Evolutionary conservation across 1,284 basidiomycete species (phyloP).

Genomic region (Entoloma clypeatum): DNA sequence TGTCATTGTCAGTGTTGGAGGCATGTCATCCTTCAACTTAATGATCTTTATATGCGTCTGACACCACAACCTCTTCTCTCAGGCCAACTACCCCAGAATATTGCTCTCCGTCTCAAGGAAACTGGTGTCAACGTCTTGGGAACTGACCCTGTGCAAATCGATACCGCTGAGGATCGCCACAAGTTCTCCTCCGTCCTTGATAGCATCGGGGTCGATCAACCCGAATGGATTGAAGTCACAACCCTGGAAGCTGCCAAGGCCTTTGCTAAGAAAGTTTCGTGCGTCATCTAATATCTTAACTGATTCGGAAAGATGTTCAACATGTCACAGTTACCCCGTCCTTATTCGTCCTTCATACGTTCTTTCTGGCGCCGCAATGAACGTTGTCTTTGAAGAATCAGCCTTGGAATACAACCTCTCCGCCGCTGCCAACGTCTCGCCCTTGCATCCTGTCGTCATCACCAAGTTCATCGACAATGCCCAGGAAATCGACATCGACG

Average conservation of each 20-base stretch:
- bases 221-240: slow-evolving; percentile 92
- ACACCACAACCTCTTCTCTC: slow-evolving; percentile 9
- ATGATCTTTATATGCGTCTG: neutral
- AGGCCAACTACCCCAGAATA: slow-evolving; percentile 98
- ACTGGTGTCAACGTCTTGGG: slow-evolving; percentile 91
- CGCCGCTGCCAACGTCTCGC: slow-evolving; percentile 92
- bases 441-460: slow-evolving; percentile 95
- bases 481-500: slow-evolving; percentile 98
- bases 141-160: slow-evolving; percentile 93
- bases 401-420: slow-evolving; percentile 90
- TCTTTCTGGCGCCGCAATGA: slow-evolving; percentile 98
- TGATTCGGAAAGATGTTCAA: too few relatives aligned
- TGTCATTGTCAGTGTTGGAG: slow-evolving; percentile 95
- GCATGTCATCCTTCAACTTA: slow-evolving; percentile 40
- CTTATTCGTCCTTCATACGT: slow-evolving; percentile 97
- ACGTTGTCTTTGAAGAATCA: slow-evolving; percentile 93
- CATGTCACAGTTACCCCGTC: slow-evolving; percentile 86
- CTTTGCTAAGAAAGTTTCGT: slow-evolving; percentile 85
- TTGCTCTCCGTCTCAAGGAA: slow-evolving; percentile 92
- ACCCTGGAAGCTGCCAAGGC: slow-evolving; percentile 88
- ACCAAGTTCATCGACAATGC: slow-evolving; percentile 98
- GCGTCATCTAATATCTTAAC: slow-evolving; percentile 24
- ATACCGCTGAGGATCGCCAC: slow-evolving; percentile 97
- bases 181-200: slow-evolving; percentile 98
- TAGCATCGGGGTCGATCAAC: slow-evolving; percentile 94